phyloP scores from a whole-genome alignment of 2,329 filamentous ascomycete species.

The Botryotinia narcissicola region DNA sequence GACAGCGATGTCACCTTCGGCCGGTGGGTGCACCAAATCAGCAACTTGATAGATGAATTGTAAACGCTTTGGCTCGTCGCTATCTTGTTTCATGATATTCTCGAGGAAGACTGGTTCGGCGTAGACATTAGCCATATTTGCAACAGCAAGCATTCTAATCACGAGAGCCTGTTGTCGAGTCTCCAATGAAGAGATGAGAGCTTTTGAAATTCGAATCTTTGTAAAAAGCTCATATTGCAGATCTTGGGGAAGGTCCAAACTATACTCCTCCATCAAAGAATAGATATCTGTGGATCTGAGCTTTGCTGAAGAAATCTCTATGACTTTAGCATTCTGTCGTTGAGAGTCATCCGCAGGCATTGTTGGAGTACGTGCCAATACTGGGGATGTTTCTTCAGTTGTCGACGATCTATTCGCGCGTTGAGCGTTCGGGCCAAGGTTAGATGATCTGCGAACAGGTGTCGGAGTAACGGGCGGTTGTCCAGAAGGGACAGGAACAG shows the following conservation, averaged over 20 bases:
- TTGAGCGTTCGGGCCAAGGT: slow-evolving; percentile 37
- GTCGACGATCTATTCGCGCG: slow-evolving; percentile 35
- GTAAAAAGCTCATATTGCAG: slow-evolving; percentile 82
- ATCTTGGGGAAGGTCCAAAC: slow-evolving; percentile 66
- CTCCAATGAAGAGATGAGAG: slow-evolving; percentile 63
- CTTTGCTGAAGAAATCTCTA: slow-evolving; percentile 53
- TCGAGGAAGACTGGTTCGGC: slow-evolving; percentile 79
- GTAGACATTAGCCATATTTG: slow-evolving; percentile 88
- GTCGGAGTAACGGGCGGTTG: slow-evolving; percentile 37
- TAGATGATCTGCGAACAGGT: slow-evolving; percentile 39
- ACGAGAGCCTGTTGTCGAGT: slow-evolving; percentile 74
- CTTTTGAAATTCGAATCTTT: slow-evolving; percentile 78
- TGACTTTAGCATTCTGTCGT: slow-evolving; percentile 33
- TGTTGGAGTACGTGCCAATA: slow-evolving; percentile 28
- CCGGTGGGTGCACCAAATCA: slow-evolving; percentile 82
- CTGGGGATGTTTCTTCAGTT: slow-evolving; percentile 40
- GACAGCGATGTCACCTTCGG: slow-evolving; percentile 64
- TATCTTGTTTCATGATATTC: slow-evolving; percentile 81
- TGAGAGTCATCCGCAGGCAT: slow-evolving; percentile 32
- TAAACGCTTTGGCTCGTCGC: slow-evolving; percentile 82
- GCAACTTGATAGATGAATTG: slow-evolving; percentile 91
- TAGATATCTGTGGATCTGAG: slow-evolving; percentile 54
- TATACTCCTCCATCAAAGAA: slow-evolving; percentile 54
- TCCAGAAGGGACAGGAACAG: slow-evolving; percentile 28
- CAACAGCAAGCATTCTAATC: slow-evolving; percentile 80